Evolutionary conservation across 2,329 filamentous ascomycete genomes (phyloP), one percentile per base, ranked within the genome.

Genomic region (Ustulina deusta): DNA sequence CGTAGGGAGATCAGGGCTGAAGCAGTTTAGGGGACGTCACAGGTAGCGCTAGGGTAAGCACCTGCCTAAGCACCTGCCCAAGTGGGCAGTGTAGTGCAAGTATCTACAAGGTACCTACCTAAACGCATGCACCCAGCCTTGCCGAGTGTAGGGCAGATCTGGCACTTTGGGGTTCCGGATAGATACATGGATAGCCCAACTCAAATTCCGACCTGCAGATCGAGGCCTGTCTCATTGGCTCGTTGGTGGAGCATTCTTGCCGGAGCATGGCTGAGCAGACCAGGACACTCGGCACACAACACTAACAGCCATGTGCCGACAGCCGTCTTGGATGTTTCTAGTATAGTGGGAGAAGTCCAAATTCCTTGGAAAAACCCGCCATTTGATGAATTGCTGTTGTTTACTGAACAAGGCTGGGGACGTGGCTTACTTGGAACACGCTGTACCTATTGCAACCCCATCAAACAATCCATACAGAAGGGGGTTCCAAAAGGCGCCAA

Each of bases 251-350:
- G 34, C 34, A 11, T 40, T 55, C 32, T 38, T 55, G 11, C 20
- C 15, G 25, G 15, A 29, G n/a, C n/a, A 32, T 29, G 49, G 49
- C 49, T 52, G 9, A 52, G 49, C 49, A 52, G 15, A 49, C 22
- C 20, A 27, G n/a, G 13, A 9, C 6, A 7, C 20, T 4, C 6
- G 17, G 15, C 11, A 22, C 20, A 22, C 32, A 25, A 7, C 22
- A 40, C 20, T 40, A 56, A 27, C 34, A 32, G 29, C 25, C 34
- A 42, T 56, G 56, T 68, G 61, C 65, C 65, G 61, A 65, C 56
- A 57, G 48, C 65, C 65, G 61, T 29, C 60, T 63, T 52, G 49
- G 27, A 34, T 5, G 27, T 32, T 52, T 29, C 49, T 15, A 34
- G 17, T 11, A 10, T 29, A 34, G 46, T 51, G 10, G 17, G 20